phyloP scores from a whole-genome alignment of 805 yeast genomes.

The Myxozyma kluyveri region DNA sequence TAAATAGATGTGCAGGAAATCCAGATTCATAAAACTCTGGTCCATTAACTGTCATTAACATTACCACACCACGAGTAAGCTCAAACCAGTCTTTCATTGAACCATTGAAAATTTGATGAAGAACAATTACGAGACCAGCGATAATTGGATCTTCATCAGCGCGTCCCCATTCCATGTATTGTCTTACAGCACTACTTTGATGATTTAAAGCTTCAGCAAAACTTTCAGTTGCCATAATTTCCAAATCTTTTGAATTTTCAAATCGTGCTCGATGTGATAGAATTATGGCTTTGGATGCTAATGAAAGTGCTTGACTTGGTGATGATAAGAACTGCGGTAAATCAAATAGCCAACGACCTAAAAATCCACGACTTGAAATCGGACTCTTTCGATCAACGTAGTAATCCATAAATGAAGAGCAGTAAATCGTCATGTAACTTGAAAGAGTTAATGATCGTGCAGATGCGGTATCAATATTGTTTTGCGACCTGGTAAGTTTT shows the following conservation, averaged over 20 bases:
- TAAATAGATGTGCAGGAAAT: slow-evolving; percentile 1
- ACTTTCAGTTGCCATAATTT: background rate
- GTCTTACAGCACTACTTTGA: background rate
- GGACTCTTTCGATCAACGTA: background rate
- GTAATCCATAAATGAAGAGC: background rate
- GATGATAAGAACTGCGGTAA: background rate
- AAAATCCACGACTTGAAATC: background rate
- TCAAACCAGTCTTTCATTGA: background rate
- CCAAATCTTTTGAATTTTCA: background rate
- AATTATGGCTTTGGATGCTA: background rate
- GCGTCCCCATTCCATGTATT: background rate
- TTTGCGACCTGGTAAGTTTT: too few relatives aligned
- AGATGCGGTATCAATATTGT: too few relatives aligned
- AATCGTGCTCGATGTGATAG: background rate
- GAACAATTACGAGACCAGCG: slow-evolving; percentile 1
- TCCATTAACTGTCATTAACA: background rate
- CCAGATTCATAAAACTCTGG: slow-evolving; percentile 5
- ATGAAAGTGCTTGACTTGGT: background rate
- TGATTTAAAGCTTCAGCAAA: background rate
- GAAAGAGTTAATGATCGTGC: too few relatives aligned
- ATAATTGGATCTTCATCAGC: slow-evolving; percentile 1
- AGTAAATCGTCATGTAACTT: background rate
- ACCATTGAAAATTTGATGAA: background rate
- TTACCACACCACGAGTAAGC: slow-evolving; percentile 1
- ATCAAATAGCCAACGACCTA: background rate